Conservation (phyloP, 345 rosid genomes). For the Arabis hirsuta region DNA sequence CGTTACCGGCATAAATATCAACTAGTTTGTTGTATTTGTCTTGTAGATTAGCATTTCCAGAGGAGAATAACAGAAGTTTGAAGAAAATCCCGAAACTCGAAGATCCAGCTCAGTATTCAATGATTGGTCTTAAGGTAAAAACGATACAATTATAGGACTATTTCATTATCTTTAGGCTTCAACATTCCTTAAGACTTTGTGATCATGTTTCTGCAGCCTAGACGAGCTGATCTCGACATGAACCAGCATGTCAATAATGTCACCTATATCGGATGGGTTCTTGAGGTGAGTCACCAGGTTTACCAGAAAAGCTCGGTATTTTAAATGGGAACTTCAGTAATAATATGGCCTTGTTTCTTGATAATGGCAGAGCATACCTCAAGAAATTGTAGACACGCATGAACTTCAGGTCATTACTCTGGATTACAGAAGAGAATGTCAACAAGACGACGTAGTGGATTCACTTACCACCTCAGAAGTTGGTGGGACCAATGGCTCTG, state of each 20-base stretch:
- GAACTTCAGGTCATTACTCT: conserved; percentile 88
- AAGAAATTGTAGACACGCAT: conserved; percentile 78
- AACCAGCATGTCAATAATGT: conserved; percentile 96
- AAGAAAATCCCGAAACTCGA: conserved; percentile 78
- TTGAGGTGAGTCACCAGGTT: conserved; percentile 61
- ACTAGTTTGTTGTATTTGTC: neutral
- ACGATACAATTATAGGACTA: neutral
- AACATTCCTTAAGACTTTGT: neutral
- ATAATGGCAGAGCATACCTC: conserved; percentile 86
- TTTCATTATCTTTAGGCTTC: conserved; percentile 21
- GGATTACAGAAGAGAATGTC: conserved; percentile 93
- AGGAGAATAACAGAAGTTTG: conserved; percentile 71
- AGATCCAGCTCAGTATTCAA: conserved; percentile 72
- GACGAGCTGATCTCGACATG: conserved; percentile 97
- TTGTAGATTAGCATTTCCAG: conserved; percentile 84
- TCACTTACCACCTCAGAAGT: conserved; percentile 72
- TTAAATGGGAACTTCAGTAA: conserved; percentile 12
- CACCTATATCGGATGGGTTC: conserved; percentile 91
- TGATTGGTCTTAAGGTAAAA: conserved; percentile 61
- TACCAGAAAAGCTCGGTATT: neutral
- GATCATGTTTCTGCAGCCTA: conserved; percentile 53
- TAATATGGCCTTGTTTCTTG: conserved; percentile 18
- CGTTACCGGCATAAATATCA: neutral
- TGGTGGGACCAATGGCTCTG: conserved; percentile 66
- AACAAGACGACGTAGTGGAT: conserved; percentile 80